A percentile compares a stretch with the other conserved stretches of the same genome.
phyloP scores from a whole-genome alignment of 306 rosid species.

The Dalbergia cultrata region DNA sequence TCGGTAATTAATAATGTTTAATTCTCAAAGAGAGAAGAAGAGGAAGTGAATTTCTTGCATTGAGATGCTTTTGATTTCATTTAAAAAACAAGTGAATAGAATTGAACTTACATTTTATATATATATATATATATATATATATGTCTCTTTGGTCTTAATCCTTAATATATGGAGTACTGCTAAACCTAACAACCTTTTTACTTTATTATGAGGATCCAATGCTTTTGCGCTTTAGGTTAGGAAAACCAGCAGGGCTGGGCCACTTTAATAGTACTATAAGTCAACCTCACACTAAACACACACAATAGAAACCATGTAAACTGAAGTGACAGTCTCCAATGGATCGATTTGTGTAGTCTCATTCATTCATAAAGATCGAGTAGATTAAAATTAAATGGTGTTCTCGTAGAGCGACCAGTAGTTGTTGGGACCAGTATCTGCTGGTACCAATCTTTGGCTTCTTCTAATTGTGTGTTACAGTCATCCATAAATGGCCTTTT shows the following conservation, averaged over 20 bases:
- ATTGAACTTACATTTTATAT: no score
- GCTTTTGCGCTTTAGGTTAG: slow-evolving; percentile 47
- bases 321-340: slow-evolving; percentile 43
- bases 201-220: slow-evolving; percentile 63
- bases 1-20: no score
- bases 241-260: slow-evolving; percentile 28
- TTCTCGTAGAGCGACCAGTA: slow-evolving; percentile 11
- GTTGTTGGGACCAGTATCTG: slow-evolving; percentile 55
- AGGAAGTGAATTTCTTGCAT: no score
- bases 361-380: not conserved
- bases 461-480: slow-evolving; percentile 33
- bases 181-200: slow-evolving; percentile 52
- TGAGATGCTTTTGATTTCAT: no score
- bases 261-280: slow-evolving; percentile 42
- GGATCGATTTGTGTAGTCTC: slow-evolving; percentile 45
- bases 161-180: not conserved
- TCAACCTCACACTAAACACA: not conserved
- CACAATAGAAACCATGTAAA: slow-evolving; percentile 4
- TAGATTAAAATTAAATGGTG: not conserved
- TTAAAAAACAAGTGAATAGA: no score
- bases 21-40: no score
- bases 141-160: no score
- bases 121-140: no score
- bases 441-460: slow-evolving; percentile 47
- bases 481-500: slow-evolving; percentile 44